Base-by-base conservation (phyloP, 106 monocot genomes). In the Dendrobium chrysotoxum region DNA sequence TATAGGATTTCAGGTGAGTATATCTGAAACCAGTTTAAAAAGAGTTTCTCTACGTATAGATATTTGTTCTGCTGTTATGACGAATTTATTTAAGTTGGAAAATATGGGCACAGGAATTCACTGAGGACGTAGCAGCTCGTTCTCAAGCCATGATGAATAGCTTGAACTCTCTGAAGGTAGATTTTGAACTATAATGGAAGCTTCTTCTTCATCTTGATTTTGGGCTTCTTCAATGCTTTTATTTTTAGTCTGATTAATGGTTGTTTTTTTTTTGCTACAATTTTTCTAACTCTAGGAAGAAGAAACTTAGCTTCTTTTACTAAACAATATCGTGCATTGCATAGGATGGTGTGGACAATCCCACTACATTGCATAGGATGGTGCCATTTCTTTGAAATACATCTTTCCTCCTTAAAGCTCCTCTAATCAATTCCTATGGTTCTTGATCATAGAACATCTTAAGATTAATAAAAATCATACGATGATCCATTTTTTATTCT, bases 1-100 rank as follows among this genome's bases (percentile, higher is more conserved):
- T 76, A 90, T 93, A 79, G 99, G 95, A 85, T 88, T 89, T 85
- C 93, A 95, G 93, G 99, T 95, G 74, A 84, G 21, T 78, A 41
- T 20, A 54, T 45, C 68, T 76, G 41, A 21, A n/a, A 72, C 17
- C 28, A 38, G 13, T 44, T 17, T 28, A 20, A 20, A 78, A 35
- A 42, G 40, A 31, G 28, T 28, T 76, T 58, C 15, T 13, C 47
- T n/a, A 53, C 38, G 11, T 9, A 28, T 16, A 53, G 77, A 50
- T 13, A 26, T 28, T 53, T 53, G 28, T 81, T 25, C 50, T 16
- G 30, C 67, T 23, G 45, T 65, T 78, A 17, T 47, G 35, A 31
- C n/a, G 0, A 13, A 16, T 28, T n/a, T 74, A 70, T 21, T 20
- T 28, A 21, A 40, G 57, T 21, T 28, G 40, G 28, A 74, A 78